Evolutionary conservation across 2,329 filamentous ascomycete species (phyloP).

Genomic region (Penicillium sp.): DNA sequence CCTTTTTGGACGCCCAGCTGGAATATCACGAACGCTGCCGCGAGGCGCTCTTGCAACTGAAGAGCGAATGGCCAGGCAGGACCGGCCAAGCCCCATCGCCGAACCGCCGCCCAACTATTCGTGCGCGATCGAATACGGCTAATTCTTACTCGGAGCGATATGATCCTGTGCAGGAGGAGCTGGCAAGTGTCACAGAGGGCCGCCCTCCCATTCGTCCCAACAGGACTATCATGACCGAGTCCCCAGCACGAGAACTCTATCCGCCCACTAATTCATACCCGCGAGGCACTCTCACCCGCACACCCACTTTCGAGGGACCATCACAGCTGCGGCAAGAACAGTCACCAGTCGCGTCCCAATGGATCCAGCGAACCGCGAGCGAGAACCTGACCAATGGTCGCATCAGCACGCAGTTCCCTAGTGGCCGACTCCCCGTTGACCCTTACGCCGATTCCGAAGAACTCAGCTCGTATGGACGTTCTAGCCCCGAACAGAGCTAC

Average conservation of each 20-base stretch:
- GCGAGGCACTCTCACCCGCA: conserved; percentile 51
- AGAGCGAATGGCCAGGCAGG: conserved; percentile 67
- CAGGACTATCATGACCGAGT: conserved; percentile 32
- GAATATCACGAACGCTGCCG: conserved; percentile 88
- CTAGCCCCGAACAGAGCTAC: conserved; percentile 50
- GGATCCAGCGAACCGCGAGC: conserved; percentile 54
- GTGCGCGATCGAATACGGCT: conserved; percentile 63
- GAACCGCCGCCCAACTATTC: conserved; percentile 44
- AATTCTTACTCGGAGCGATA: conserved; percentile 62
- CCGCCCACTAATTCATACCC: conserved; percentile 42
- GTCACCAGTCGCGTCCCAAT: conserved; percentile 46
- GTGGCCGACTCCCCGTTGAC: conserved; percentile 42
- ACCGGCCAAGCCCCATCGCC: conserved; percentile 25
- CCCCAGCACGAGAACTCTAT: conserved; percentile 41
- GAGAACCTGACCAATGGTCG: conserved; percentile 53
- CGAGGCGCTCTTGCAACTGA: conserved; percentile 72
- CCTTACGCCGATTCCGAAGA: conserved; percentile 50
- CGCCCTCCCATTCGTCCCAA: conserved; percentile 55
- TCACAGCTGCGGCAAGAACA: conserved; percentile 53
- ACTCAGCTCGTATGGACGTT: conserved; percentile 47
- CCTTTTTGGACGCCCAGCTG: conserved; percentile 84
- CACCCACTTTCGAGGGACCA: conserved; percentile 59
- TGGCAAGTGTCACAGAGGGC: conserved; percentile 45
- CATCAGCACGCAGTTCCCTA: conserved; percentile 48
- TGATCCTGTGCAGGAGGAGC: conserved; percentile 57